These are phyloP conservation scores for Eragrostis curvula DNA, from an alignment of 176 grass and related monocot species.

Conservation along the genomic window DNA sequence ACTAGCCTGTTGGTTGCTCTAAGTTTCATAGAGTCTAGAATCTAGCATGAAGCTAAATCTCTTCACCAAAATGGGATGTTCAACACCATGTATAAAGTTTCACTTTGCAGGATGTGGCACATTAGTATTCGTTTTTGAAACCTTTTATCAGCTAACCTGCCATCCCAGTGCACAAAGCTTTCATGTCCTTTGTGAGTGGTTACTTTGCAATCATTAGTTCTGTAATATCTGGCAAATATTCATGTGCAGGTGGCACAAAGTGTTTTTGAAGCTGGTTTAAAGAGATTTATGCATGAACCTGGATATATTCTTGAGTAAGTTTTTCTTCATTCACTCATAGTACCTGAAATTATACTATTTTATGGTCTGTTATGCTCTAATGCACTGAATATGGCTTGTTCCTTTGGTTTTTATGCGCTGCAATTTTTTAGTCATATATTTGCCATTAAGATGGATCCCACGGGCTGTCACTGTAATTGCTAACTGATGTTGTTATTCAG, in stretches of 20 bases:
- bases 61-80: not conserved
- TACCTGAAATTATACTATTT: conserved; percentile 8
- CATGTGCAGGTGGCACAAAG: conserved; percentile 79
- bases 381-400: not conserved
- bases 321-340: conserved; percentile 11
- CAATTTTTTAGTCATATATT: conserved; percentile 42
- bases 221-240: conserved; percentile 30
- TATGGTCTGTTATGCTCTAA: not conserved
- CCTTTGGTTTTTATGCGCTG: not conserved
- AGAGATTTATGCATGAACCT: conserved; percentile 92
- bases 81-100: conserved; percentile 10
- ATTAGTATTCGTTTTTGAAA: conserved; percentile 9
- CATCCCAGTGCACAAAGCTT: conserved; percentile 17
- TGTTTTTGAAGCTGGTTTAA: conserved; percentile 97
- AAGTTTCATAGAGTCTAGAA: conserved; percentile 26
- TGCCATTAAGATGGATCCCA: not conserved
- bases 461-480: conserved; percentile 12
- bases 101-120: not conserved
- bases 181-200: conserved; percentile 13
- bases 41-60: conserved; percentile 7
- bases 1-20: no score
- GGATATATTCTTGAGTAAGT: conserved; percentile 93
- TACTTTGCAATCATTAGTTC: conserved; percentile 13
- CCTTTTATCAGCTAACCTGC: conserved; percentile 21
- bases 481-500: conserved; percentile 52